phyloP scores from a whole-genome alignment of 169 alveolate species.

The Babesia microti region DNA sequence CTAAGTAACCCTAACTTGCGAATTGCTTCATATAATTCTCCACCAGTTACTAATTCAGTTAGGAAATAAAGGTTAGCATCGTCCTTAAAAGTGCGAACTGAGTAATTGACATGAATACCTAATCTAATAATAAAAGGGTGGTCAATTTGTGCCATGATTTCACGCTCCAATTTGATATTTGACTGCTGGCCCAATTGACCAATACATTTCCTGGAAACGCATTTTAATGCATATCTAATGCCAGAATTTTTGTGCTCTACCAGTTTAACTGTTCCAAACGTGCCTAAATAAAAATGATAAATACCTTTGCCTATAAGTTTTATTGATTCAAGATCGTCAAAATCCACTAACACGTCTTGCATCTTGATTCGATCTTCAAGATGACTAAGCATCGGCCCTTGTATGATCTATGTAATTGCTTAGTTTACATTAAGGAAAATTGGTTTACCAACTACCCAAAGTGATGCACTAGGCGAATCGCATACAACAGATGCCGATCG shows the following conservation, averaged over 20 bases:
- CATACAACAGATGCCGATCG: constrained; percentile 82
- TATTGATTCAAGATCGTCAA: constrained; percentile 67
- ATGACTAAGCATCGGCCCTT: constrained; percentile 76
- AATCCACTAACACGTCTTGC: constrained; percentile 75
- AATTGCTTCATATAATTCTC: constrained; percentile 86
- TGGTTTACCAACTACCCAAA: constrained; percentile 78
- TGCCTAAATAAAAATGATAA: constrained; percentile 37
- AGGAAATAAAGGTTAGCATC: constrained; percentile 73
- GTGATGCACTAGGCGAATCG: constrained; percentile 45
- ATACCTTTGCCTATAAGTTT: constrained; percentile 73
- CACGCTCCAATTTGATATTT: constrained; percentile 77
- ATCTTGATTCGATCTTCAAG: constrained; percentile 78
- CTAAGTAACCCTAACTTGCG: constrained; percentile 75
- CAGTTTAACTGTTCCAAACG: constrained; percentile 81
- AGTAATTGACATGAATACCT: constrained; percentile 14
- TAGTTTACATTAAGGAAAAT: constrained; percentile 62
- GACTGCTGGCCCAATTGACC: constrained; percentile 68
- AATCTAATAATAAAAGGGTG: constrained; percentile 85
- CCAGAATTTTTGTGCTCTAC: constrained; percentile 67
- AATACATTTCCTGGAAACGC: constrained; percentile 69
- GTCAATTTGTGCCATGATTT: constrained; percentile 85
- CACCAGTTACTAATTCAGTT: constrained; percentile 85
- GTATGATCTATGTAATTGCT: constrained; percentile 28
- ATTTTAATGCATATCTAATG: constrained; percentile 77
- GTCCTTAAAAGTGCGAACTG: constrained; percentile 83